These are phyloP conservation scores for Paramecium biaurelia DNA, from an alignment of 73 alveolate genomes.

Conservation along the genomic window DNA sequence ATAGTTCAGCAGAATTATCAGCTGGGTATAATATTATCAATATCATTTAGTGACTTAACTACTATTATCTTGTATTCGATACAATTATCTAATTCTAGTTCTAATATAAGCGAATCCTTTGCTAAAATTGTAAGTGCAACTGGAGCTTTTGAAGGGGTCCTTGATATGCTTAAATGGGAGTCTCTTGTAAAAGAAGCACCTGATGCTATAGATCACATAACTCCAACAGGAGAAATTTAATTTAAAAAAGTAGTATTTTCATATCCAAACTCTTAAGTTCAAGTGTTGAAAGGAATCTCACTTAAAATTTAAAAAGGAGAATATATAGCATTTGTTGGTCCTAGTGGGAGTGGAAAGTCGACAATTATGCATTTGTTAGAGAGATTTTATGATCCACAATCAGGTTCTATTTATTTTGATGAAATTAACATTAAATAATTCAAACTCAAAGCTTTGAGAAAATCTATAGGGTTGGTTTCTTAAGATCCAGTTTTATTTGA, in stretches of 20 bases:
- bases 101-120: slow-evolving; percentile 48
- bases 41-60: slow-evolving; percentile 49
- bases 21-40: slow-evolving; percentile 3
- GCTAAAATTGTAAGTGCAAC: slow-evolving; percentile 59
- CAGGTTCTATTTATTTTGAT: slow-evolving; percentile 80
- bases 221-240: slow-evolving; percentile 67
- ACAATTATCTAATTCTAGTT: slow-evolving; percentile 31
- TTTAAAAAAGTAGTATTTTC: slow-evolving; percentile 72
- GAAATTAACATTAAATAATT: slow-evolving; percentile 74
- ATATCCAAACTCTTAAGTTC: slow-evolving; percentile 70
- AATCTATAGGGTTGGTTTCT: slow-evolving; percentile 78
- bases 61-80: slow-evolving; percentile 43
- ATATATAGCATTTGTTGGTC: slow-evolving; percentile 89
- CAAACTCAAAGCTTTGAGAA: slow-evolving; percentile 73
- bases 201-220: slow-evolving; percentile 49
- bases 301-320: slow-evolving; percentile 72
- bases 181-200: slow-evolving; percentile 37
- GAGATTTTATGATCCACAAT: slow-evolving; percentile 78
- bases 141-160: slow-evolving; percentile 65
- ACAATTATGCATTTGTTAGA: slow-evolving; percentile 75
- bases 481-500: slow-evolving; percentile 87
- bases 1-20: neutral
- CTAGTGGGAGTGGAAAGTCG: slow-evolving; percentile 90
- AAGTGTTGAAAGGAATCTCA: slow-evolving; percentile 67
- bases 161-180: slow-evolving; percentile 57